A percentile compares a stretch with the other conserved stretches of the same genome.
phyloP scores from a whole-genome alignment of 257 asterid species.

The Perilla frutescens region DNA sequence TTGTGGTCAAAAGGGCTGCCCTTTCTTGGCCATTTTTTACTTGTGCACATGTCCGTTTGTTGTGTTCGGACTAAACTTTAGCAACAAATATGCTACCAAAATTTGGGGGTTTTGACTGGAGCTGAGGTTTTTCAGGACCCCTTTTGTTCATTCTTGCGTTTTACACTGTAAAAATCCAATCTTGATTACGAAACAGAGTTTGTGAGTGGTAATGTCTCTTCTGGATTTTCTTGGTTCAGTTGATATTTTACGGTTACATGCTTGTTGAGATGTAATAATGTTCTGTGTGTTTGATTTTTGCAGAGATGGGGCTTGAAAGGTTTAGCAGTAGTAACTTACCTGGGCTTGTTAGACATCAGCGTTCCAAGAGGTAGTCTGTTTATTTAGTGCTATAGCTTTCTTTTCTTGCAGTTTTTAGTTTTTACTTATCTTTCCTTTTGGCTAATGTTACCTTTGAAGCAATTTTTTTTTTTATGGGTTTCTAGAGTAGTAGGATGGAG shows the following conservation, averaged over 20 bases:
- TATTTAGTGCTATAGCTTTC: conserved; percentile 23
- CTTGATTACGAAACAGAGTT: conserved; percentile 50
- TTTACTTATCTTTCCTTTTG: conserved; percentile 8
- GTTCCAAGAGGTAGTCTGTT: conserved; percentile 69
- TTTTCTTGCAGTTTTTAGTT: conserved; percentile 19
- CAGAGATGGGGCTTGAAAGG: conserved; percentile 80
- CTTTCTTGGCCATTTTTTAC: conserved; percentile 43
- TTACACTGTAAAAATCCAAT: conserved; percentile 45
- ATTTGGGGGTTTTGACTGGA: conserved; percentile 48
- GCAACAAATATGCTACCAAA: conserved; percentile 48
- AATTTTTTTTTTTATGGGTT: conserved; percentile 24
- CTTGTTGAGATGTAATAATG: conserved; percentile 35
- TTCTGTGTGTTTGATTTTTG: conserved; percentile 33
- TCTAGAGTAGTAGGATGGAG: conserved; percentile 7
- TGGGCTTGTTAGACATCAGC: conserved; percentile 57
- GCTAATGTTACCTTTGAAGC: conserved; percentile 27
- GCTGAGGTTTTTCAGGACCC: conserved; percentile 45
- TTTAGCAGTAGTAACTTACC: conserved; percentile 53
- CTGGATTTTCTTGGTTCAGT: conserved; percentile 23
- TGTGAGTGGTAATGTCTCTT: conserved; percentile 47
- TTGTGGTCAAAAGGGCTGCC: conserved; percentile 56
- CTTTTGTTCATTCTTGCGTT: conserved; percentile 46
- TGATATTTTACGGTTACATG: conserved; percentile 16
- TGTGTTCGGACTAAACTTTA: conserved; percentile 38
- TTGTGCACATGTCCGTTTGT: conserved; percentile 42